Conservation (phyloP, 768 basidiomycete genomes). For the Agaricus blazei region DNA sequence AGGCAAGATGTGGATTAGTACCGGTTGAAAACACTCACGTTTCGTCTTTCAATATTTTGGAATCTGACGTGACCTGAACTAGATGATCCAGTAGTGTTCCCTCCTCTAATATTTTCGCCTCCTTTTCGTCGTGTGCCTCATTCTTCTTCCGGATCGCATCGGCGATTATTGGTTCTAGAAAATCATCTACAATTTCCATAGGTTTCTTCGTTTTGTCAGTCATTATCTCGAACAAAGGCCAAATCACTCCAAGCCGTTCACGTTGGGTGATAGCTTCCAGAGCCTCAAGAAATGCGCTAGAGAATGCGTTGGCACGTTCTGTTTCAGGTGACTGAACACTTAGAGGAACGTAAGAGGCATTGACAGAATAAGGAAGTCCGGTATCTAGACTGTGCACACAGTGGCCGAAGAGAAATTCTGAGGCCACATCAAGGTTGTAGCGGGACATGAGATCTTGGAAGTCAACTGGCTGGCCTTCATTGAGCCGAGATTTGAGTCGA, state of each 20-base stretch:
- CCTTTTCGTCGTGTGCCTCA: slow-evolving; percentile 16
- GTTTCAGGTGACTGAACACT: slow-evolving; percentile 19
- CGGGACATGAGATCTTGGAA: slow-evolving; percentile 61
- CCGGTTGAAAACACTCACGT: slow-evolving; percentile 21
- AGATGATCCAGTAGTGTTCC: slow-evolving; percentile 54
- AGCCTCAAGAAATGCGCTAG: slow-evolving; percentile 42
- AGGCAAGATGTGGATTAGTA: not conserved
- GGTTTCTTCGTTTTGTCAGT: slow-evolving; percentile 39
- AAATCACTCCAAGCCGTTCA: slow-evolving; percentile 39
- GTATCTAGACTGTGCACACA: slow-evolving; percentile 49
- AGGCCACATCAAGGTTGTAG: slow-evolving; percentile 63
- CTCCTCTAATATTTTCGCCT: slow-evolving; percentile 24
- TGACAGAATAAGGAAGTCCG: slow-evolving; percentile 48
- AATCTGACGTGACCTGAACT: slow-evolving; percentile 42
- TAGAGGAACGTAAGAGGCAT: slow-evolving; percentile 21
- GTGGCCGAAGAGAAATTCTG: slow-evolving; percentile 60
- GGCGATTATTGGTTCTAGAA: slow-evolving; percentile 46
- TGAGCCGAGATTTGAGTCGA: slow-evolving; percentile 42
- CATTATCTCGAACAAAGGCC: slow-evolving; percentile 49
- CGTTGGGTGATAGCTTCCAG: slow-evolving; percentile 39
- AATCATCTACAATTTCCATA: slow-evolving; percentile 50
- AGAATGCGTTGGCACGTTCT: slow-evolving; percentile 36
- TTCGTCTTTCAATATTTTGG: slow-evolving; percentile 44
- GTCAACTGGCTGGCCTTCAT: slow-evolving; percentile 48
- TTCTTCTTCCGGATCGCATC: slow-evolving; percentile 43